Evolutionary conservation across 2,329 filamentous ascomycete genomes (phyloP), one percentile per base, ranked within the genome.

Genomic region (Tolypocladium nubicola): DNA sequence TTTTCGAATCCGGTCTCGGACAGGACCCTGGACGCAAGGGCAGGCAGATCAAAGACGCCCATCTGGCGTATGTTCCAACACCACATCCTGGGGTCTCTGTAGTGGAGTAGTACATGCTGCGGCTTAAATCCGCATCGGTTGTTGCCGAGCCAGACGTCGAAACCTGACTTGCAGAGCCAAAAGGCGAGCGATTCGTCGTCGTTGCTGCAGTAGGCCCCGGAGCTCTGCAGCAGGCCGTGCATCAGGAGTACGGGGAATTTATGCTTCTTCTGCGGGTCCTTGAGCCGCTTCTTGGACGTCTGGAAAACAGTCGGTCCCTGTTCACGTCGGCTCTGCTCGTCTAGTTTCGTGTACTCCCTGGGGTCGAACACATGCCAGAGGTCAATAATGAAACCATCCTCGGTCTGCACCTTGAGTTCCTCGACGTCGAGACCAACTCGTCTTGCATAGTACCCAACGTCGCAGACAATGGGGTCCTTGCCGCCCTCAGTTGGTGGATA

Each of bases 61-160:
- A 97, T 95, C 67, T 96, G 90, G 0, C 89, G 84, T 57, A 97
- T 95, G 63, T 96, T 96, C 93, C 93, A 97, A 45, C 86, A 85
- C 93, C 93, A 97, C 89, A 97, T 95, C 37, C 91, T 83, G 1
- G 93, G 92, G 67, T 97, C 93, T 3, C 76, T 75, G 62, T 88
- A 85, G 2, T 82, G 73, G 43, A 97, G 80, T 26, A 86, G 73
- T 2, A 79, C 81, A 67, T 97, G 93, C 61, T 85, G 82, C 0
- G 93, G 92, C 0, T 81, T 76, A 71, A 94, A 90, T 1, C 92
- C 92, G 67, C 91, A 96, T 23, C 93, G 82, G 68, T 96, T 97
- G 73, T 96, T 96, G 5, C 93, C 93, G 19, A 97, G 79, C 92
- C 92, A 97, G 43, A 97, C 90, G 69, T 97, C 93, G 71, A 90